phyloP scores from a whole-genome alignment of 805 yeast species.

The Metschnikowia kunwiensis region DNA sequence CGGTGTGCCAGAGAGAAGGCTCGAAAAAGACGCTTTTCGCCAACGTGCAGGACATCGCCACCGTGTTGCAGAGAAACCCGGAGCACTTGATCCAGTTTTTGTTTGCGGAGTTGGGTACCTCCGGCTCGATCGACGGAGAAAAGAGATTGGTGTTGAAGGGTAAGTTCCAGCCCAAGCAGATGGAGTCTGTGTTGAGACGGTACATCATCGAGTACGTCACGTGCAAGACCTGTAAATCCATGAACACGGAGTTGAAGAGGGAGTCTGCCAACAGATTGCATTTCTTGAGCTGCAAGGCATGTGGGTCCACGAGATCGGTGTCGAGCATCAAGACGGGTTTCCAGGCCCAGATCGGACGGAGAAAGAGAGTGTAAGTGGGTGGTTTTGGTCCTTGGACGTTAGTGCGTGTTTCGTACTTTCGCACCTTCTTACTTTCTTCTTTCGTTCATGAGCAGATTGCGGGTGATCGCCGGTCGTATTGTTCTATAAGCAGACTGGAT shows the following conservation, averaged over 20 bases:
- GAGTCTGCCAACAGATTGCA: constrained; percentile 95
- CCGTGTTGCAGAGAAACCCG: constrained; percentile 91
- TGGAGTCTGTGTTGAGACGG: constrained; percentile 94
- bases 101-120: constrained; percentile 98
- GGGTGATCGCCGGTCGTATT: too few relatives aligned
- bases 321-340: constrained; percentile 98
- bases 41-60: constrained; percentile 91
- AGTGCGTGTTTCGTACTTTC: too few relatives aligned
- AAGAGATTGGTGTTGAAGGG: constrained; percentile 97
- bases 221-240: constrained; percentile 97
- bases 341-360: constrained; percentile 95
- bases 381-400: too few relatives aligned
- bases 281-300: constrained; percentile 95
- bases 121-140: constrained; percentile 98
- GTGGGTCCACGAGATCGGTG: constrained; percentile 97
- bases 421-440: too few relatives aligned
- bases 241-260: constrained; percentile 92
- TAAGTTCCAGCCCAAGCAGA: constrained; percentile 95
- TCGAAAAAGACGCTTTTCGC: constrained; percentile 93
- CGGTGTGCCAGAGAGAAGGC: constrained; percentile 95
- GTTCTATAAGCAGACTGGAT: too few relatives aligned
- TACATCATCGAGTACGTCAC: constrained; percentile 96
- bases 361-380: constrained; percentile 56
- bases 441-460: too few relatives aligned
- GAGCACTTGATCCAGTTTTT: constrained; percentile 95